Base-by-base conservation (phyloP, 345 rosid species). In the Eucalyptus erythrocorys region DNA sequence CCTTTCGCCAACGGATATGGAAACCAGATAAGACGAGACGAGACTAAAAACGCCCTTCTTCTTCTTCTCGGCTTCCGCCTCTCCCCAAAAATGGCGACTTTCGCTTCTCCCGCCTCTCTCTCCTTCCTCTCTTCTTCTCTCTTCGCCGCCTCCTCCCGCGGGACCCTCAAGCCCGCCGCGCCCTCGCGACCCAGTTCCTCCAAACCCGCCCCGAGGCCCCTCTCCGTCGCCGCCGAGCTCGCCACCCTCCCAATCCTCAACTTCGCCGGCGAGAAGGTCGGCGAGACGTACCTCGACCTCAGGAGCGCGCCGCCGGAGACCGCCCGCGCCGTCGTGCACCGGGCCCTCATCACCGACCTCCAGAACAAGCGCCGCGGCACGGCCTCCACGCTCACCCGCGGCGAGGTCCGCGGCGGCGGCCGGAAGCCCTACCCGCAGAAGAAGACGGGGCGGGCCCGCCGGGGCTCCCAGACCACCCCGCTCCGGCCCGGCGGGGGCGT, bases 331-430 rank as follows among this genome's bases (percentile, higher is more conserved):
- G 97, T 97, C 14, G 97, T 97, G 40, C 99, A 96, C 94, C 94
- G 99, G 21, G 98, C 91, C 42, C 92, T 96, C 88, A 90, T 96
- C 92, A 96, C 97, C 48, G 99, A 96, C 93, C 89, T 87, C 50
- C 98, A 92, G 89, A 96, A 97, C 95, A 94, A 94, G 91, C 97
- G 99, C 50, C 96, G 99, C 9, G 99, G 99, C 50, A 97, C 98
- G 30, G 99, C 99, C 26, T 97, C 98, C 79, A 97, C 99, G 16
- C 94, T 94, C 86, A 96, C 99, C 71, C 96, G 99, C 12, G 92
- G 91, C n/a, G 97, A 98, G 89, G 99, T 98, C 40, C 90, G 98
- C 27, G 99, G 99, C 7, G 99, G 99, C 26, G 99, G 99, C 2
- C 94, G 68, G 87, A 98, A 98, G 21, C 99, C 99, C 22, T 98